These are phyloP conservation scores for Gastrolobium villosum DNA, from an alignment of 306 rosid genomes.

Conservation along the genomic window DNA sequence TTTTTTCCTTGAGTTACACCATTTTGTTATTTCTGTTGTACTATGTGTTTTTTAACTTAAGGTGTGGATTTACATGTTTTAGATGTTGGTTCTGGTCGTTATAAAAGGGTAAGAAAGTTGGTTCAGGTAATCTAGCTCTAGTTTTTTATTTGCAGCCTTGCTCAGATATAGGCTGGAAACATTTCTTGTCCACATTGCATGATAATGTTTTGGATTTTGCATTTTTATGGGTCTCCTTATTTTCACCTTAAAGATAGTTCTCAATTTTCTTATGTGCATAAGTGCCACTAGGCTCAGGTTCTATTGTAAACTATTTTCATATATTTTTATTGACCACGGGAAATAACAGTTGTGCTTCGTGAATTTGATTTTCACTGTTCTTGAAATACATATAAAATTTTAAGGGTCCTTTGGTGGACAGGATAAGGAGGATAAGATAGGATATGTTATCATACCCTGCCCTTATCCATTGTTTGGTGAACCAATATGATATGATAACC, in stretches of 20 bases:
- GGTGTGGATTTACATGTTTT: conserved; percentile 30
- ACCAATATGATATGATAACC: too few relatives aligned
- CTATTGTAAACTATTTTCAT: conserved; percentile 11
- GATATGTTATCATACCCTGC: too few relatives aligned
- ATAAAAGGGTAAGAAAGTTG: conserved; percentile 25
- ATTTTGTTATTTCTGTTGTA: conserved; percentile 41
- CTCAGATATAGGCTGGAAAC: conserved; percentile 32
- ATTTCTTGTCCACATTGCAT: conserved; percentile 9
- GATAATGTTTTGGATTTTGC: not conserved
- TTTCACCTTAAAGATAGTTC: not conserved
- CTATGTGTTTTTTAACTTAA: conserved; percentile 11
- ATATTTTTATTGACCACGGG: conserved; percentile 6
- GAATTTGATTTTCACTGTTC: conserved; percentile 29
- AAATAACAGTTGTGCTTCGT: conserved; percentile 26
- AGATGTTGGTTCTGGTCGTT: conserved; percentile 9
- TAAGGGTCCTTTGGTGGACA: too few relatives aligned
- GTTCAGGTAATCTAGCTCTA: conserved; percentile 37
- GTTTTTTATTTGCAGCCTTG: conserved; percentile 25
- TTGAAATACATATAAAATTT: conserved; percentile 22
- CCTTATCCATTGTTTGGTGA: too few relatives aligned
- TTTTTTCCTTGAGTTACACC: conserved; percentile 32
- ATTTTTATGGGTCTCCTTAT: conserved; percentile 23
- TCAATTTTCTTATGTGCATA: conserved; percentile 4
- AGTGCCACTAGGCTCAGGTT: conserved; percentile 1
- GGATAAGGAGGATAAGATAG: too few relatives aligned